Evolutionary conservation across 495 filamentous ascomycete species (phyloP), one percentile per base, ranked within the genome.

Genomic region (Trichoderma orchidacearum): DNA sequence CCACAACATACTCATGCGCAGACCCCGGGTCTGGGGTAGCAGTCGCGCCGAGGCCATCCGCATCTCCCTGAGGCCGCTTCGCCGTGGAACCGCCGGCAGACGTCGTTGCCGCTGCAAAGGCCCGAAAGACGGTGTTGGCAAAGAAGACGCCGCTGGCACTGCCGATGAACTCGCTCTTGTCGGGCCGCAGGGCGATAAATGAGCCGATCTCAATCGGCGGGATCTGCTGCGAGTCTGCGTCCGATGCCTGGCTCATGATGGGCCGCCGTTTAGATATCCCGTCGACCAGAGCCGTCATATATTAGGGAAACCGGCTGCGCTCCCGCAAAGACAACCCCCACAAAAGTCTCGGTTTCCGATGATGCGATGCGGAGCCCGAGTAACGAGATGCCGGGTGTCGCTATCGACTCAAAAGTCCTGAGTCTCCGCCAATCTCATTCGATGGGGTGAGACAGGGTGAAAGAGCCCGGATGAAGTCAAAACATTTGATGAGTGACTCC

Each of bases 191-290:
- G 41, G 41, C 41, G 27, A 48, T 48, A 48, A 48, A 48, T 48
- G 41, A 48, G 41, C 41, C 41, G 41, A 48, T 48, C 41, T 48
- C 41, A 23, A 48, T 48, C 11, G 41, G 41, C 18, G 41, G 41
- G 41, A 48, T 48, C 41, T 48, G 41, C 41, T 48, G 41, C 41
- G 41, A 48, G 41, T 48, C 41, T 48, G 41, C 21, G n/a, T 48
- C 41, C 41, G 41, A 23, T 12, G 41, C 11, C 41, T 48, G 41
- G 5, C 41, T 17, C 36, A 41, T 41, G 8, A n/a, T 41, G 3
- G 36, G 12, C 36, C 7, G 36, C 8, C 13, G n/a, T n/a, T n/a
- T n/a, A n/a, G n/a, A n/a, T n/a, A n/a, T n/a, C n/a, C n/a, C n/a
- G n/a, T n/a, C n/a, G n/a, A n/a, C n/a, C n/a, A n/a, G n/a, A n/a